Evolutionary conservation across 2,329 filamentous ascomycete species (phyloP), one percentile per base, ranked within the genome.

Genomic region (Aureobasidium sp.): DNA sequence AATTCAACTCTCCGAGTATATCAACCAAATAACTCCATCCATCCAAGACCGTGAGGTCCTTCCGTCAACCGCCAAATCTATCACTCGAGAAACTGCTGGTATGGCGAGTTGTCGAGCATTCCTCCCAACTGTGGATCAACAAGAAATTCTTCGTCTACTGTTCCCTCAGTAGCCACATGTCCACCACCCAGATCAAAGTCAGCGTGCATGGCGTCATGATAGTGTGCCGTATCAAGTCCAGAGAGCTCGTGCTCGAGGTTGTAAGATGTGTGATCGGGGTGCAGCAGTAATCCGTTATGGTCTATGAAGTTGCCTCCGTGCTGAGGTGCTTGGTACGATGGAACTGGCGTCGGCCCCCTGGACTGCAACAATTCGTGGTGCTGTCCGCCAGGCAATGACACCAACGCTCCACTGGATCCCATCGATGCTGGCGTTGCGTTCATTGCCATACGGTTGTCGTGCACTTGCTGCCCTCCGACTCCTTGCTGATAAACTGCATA

Each of bases 301-400:
- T 55, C 65, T 36, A 62, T 50, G 27, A 55, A 62, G 48, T 66
- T 61, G 27, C 56, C 56, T 27, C 60, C 36, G 36, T 64, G 38
- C 33, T 66, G 66, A 29, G 50, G 63, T 45, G 66, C 64, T 25
- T 68, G 64, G 18, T 64, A 66, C 47, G 77, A 77, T 16, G 69
- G 75, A 63, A 76, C 71, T 13, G 75, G 71, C 15, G 76, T 77
- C 9, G 69, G 68, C 6, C 67, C 47, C 18, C 76, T 70, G 33
- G 74, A 71, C 36, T 58, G 74, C 54, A 77, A 72, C 68, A 80
- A 72, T 56, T 78, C 60, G 51, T 82, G 79, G 47, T 75, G 75
- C 20, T 80, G 76, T 40, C 79, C 79, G 47, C 79, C 78, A 6
- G 79, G 79, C 23, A 81, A 67, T 10, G 79, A 77, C 25, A 81